Base-by-base conservation (phyloP, 2,329 filamentous ascomycete species). In the Drechslerella dactyloides region DNA sequence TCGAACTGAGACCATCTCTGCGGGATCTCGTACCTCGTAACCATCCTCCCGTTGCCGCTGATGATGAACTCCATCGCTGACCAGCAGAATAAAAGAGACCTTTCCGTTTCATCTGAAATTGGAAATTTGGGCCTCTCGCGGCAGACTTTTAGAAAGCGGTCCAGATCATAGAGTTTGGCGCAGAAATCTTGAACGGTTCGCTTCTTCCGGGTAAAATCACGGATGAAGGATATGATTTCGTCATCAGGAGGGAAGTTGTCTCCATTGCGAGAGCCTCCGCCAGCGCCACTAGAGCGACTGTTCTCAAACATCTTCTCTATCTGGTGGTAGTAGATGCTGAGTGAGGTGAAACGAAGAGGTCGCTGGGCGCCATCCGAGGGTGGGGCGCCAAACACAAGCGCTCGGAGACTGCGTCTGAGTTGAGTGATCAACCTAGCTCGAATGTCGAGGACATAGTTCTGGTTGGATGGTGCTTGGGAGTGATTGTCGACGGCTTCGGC, bases 1-100 rank as follows among this genome's bases (percentile, higher is more conserved):
- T 54, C 24, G 30, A 63, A 70, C 4, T 23, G 3, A 0, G n/a
- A 5, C 65, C 65, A 70, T 24, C 61, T 19, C 7, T 27, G 11
- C n/a, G 13, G 35, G 42, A 52, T 19, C 0, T 52, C 30, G 19
- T 35, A 24, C 11, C 53, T n/a, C 7, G 46, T 51, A 3, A 46
- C 13, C 15, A 27, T 1, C 17, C 11, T 17, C 21, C 15, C 8
- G 15, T 51, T 33, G 33, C 24, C 13, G 1, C 10, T 13, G 10
- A 17, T 21, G 19, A 60, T 56, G 27, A 54, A 64, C 1, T 70
- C 66, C 3, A 58, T 60, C 8, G 59, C 66, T 10, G 50, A 37
- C 46, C 54, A 64, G 52, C 64, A 70, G 23, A 70, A 40, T 1
- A 64, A 13, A 19, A 42, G 48, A 10, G 37, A 60, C 21, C 57